A percentile compares a stretch with the other conserved stretches of the same genome.
These are phyloP conservation scores for Withania somnifera DNA, from an alignment of 305 asterid genomes.

Conservation along the genomic window DNA sequence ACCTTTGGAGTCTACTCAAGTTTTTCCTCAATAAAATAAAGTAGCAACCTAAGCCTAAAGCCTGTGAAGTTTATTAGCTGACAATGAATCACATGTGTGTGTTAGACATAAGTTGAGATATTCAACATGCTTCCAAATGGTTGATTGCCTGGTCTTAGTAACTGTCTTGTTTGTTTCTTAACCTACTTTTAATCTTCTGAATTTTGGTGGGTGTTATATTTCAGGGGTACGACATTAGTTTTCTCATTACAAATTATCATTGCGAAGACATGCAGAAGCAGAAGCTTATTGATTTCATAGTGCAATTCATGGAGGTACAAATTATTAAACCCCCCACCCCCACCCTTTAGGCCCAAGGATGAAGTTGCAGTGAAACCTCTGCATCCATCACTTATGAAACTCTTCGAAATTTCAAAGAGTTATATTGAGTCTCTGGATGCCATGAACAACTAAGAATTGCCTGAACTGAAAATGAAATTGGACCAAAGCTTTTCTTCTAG, in stretches of 20 bases:
- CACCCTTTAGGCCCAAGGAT: background rate
- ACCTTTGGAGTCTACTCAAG: background rate
- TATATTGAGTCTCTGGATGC: background rate
- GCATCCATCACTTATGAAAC: background rate
- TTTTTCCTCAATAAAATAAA: background rate
- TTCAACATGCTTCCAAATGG: background rate
- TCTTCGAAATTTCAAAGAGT: background rate
- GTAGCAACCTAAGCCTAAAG: background rate
- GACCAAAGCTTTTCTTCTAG: background rate
- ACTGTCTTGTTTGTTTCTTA: background rate
- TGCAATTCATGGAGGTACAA: slow-evolving; percentile 96
- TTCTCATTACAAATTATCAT: slow-evolving; percentile 85
- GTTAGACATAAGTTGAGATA: background rate
- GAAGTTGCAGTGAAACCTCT: background rate
- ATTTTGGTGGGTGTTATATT: slow-evolving; percentile 2
- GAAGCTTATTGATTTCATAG: slow-evolving; percentile 77
- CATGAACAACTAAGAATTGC: background rate
- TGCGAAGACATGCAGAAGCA: slow-evolving; percentile 98
- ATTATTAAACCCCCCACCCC: background rate
- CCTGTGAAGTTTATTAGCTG: background rate
- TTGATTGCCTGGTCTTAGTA: background rate
- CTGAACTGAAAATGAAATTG: background rate
- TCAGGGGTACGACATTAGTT: slow-evolving; percentile 98
- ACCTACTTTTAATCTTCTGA: background rate
- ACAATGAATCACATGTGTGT: background rate